Percentiles rank a stretch among this genome's conserved stretches.
Conservation (phyloP, 257 asterid species). For the Solanum sitiens region DNA sequence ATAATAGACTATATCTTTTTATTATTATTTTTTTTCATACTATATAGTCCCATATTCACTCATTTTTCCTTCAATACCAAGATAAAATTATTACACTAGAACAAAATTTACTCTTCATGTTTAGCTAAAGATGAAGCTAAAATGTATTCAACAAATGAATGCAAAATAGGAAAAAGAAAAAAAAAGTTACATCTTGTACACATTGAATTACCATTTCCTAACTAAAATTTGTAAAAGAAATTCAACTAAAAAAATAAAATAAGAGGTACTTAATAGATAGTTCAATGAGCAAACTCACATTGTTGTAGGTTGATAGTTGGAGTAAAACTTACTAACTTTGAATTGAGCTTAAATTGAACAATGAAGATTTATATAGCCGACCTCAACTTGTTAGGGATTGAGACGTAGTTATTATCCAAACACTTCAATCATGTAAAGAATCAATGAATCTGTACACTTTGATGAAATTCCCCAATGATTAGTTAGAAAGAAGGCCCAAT, state of each 20-base stretch:
- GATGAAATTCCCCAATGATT: neutral
- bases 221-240: neutral
- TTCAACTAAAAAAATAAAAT: neutral
- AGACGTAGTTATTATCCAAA: neutral
- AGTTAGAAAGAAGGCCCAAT: slow-evolving; percentile 34
- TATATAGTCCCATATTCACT: neutral
- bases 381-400: neutral
- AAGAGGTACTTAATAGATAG: neutral
- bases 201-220: neutral
- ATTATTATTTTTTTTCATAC: neutral
- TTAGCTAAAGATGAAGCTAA: neutral
- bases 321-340: neutral
- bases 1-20: neutral
- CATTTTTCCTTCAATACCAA: slow-evolving; percentile 10
- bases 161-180: neutral
- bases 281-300: neutral
- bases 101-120: neutral
- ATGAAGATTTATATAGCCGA: neutral
- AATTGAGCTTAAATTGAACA: neutral
- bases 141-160: neutral
- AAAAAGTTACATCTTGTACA: neutral
- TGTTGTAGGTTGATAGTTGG: neutral
- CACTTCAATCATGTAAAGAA: slow-evolving; percentile 21
- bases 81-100: neutral
- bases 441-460: slow-evolving; percentile 41